These are phyloP conservation scores for Sclerotinia spermophila DNA, from an alignment of 2,329 filamentous ascomycete genomes.

Conservation along the genomic window DNA sequence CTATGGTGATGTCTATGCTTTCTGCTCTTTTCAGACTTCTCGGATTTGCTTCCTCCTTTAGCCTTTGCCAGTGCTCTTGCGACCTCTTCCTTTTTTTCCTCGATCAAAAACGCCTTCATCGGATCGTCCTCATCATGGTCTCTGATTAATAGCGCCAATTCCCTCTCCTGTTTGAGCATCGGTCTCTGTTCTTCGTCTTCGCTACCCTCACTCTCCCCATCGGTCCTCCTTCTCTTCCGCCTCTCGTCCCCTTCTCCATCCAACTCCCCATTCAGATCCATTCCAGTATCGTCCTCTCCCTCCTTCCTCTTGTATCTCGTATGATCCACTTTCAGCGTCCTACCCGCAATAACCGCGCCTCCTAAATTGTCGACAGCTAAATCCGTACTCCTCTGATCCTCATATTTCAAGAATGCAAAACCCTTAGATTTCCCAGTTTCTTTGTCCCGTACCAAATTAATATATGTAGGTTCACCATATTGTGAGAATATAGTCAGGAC, in stretches of 20 bases:
- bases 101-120: slow-evolving; percentile 88
- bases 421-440: slow-evolving; percentile 94
- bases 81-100: slow-evolving; percentile 88
- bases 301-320: slow-evolving; percentile 85
- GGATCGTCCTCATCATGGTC: slow-evolving; percentile 94
- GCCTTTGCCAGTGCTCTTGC: slow-evolving; percentile 61
- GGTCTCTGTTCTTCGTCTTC: slow-evolving; percentile 46
- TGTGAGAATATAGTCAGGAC: slow-evolving; percentile 96
- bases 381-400: slow-evolving; percentile 94
- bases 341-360: slow-evolving; percentile 76
- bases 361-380: slow-evolving; percentile 94
- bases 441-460: slow-evolving; percentile 90
- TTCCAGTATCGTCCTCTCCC: slow-evolving; percentile 53
- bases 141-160: slow-evolving; percentile 69
- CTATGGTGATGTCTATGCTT: slow-evolving; percentile 31
- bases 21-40: slow-evolving; percentile 29
- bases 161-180: slow-evolving; percentile 74
- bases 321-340: slow-evolving; percentile 84
- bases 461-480: slow-evolving; percentile 88
- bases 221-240: slow-evolving; percentile 37
- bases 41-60: slow-evolving; percentile 36
- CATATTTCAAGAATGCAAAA: slow-evolving; percentile 96
- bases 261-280: slow-evolving; percentile 33
- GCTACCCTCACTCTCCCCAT: slow-evolving; percentile 39
- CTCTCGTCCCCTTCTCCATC: slow-evolving; percentile 42